Evolutionary conservation across 2,329 filamentous ascomycete genomes (phyloP), one percentile per base, ranked within the genome.

Genomic region (Aspergillus novofumigatus): DNA sequence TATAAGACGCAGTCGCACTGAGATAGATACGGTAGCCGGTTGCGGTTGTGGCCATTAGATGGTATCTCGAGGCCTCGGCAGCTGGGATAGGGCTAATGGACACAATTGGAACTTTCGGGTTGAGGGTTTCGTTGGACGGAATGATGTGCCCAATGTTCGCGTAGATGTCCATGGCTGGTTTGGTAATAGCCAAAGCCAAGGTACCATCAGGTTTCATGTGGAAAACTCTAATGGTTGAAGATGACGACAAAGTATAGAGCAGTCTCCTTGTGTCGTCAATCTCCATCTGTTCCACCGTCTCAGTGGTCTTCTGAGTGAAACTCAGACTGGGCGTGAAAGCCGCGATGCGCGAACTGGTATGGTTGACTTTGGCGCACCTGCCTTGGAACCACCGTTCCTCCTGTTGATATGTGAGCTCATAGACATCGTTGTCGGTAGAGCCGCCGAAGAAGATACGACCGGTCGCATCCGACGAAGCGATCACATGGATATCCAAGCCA

Each of bases 341-440:
- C 55, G 83, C 82, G 79, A 90, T 87, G 35, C 88, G 87, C 3
- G 84, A 86, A 71, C 84, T 88, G 51, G 88, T 93, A 72, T 97
- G 94, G 70, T 95, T 95, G 61, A 93, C 86, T 75, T 92, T 96
- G 59, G 88, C 87, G 71, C 91, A 95, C 63, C 89, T 85, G 73
- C 87, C 92, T 53, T 90, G 88, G 71, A 99, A 99, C 94, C 94
- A 99, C 66, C 90, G 89, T 75, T 99, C 94, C 73, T 97, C 92
- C 69, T 96, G 92, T 75, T 97, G 93, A 72, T 99, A 99, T 65
- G 89, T 92, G 54, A 99, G 83, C 75, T 99, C 94, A 72, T 94
- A 91, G 50, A 99, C 86, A 66, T 97, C 92, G 62, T 91, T 91
- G 63, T 93, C 90, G 52, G 81, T 83, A 52, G 83, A 83, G 41